phyloP scores from a whole-genome alignment of 116 monocot genomes.

The Iris pallida region DNA sequence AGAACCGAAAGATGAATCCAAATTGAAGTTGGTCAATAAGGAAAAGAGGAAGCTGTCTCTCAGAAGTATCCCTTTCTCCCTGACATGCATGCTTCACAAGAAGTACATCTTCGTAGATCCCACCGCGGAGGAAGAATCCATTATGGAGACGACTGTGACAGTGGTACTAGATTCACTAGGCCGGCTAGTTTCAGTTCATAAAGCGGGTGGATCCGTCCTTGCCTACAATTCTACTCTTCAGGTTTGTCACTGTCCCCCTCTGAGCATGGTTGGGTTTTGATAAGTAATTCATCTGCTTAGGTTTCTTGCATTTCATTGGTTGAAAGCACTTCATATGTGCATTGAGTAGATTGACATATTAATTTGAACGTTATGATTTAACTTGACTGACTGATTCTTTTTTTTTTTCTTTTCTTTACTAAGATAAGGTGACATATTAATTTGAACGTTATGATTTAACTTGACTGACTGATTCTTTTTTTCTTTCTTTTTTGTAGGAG shows the following conservation, averaged over 20 bases:
- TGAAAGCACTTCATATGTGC: too few relatives aligned
- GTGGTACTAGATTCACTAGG: slow-evolving; percentile 62
- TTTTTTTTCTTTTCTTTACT: not conserved
- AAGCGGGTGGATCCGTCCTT: slow-evolving; percentile 71
- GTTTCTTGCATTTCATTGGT: not conserved
- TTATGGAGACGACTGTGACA: slow-evolving; percentile 72
- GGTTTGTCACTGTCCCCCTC: slow-evolving; percentile 28
- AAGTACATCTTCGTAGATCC: slow-evolving; percentile 78
- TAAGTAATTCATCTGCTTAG: not conserved
- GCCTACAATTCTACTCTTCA: slow-evolving; percentile 43
- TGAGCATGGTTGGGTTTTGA: not conserved
- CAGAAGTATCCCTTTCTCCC: slow-evolving; percentile 53
- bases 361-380: not conserved
- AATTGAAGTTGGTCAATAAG: slow-evolving; percentile 70
- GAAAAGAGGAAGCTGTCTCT: slow-evolving; percentile 74
- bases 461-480: not conserved
- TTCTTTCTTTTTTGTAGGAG: slow-evolving; percentile 30
- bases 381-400: not conserved
- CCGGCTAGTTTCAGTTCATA: slow-evolving; percentile 54
- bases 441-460: not conserved
- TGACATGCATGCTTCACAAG: slow-evolving; percentile 78
- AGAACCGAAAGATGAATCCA: slow-evolving; percentile 41
- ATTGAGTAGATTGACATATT: not conserved
- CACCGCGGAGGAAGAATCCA: slow-evolving; percentile 78
- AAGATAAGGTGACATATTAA: not conserved